Conservation (phyloP, 441 rosid species). For the Euphorbia celastroides region DNA sequence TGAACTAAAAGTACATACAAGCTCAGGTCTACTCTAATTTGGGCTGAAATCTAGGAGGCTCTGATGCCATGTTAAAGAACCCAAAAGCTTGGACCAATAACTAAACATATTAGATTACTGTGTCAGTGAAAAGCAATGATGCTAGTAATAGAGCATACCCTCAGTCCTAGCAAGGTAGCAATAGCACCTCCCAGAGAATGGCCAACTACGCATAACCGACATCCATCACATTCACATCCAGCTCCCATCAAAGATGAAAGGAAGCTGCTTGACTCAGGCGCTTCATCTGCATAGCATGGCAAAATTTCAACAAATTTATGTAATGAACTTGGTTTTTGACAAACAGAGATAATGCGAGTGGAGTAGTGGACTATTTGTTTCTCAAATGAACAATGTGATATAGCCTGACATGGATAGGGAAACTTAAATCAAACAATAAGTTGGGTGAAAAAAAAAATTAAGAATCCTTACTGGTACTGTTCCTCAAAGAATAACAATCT, state of each 20-base stretch:
- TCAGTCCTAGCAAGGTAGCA: constrained; percentile 72
- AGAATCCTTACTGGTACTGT: neutral
- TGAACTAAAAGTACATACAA: neutral
- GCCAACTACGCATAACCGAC: constrained; percentile 61
- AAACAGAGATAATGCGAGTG: neutral
- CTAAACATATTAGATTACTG: neutral
- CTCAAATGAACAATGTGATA: neutral
- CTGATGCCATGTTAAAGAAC: neutral
- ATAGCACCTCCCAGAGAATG: constrained; percentile 96
- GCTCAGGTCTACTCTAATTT: neutral
- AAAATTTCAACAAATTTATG: constrained; percentile 10
- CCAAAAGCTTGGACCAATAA: neutral
- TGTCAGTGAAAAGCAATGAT: neutral
- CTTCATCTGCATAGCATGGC: constrained; percentile 28
- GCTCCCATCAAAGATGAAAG: constrained; percentile 72
- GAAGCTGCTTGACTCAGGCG: constrained; percentile 42
- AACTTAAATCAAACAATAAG: neutral
- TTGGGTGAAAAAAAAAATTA: neutral
- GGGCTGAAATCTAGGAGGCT: neutral
- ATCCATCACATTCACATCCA: constrained; percentile 90
- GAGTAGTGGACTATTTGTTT: constrained; percentile 3
- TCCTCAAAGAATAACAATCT: neutral
- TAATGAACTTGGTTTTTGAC: neutral
- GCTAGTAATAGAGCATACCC: constrained; percentile 40
- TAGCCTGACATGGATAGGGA: neutral